Evolutionary conservation across 1,284 basidiomycete genomes (phyloP).

Genomic region (Sutorius eximius): DNA sequence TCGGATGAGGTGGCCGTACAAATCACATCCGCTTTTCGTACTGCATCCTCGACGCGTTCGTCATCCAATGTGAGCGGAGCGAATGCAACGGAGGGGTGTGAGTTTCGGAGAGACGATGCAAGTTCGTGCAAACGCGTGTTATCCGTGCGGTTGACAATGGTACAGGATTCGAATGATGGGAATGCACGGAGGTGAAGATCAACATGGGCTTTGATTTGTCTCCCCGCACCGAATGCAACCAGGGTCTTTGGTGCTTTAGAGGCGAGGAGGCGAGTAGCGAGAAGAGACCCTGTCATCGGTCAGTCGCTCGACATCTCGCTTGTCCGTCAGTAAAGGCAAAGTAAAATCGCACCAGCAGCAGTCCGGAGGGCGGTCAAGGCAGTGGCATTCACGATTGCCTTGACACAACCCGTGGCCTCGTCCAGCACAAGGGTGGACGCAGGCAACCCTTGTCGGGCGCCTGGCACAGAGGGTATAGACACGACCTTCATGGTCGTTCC

Average conservation of each 20-base stretch:
- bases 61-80: constrained; percentile 18
- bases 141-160: constrained; percentile 62
- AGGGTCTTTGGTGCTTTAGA: constrained; percentile 46
- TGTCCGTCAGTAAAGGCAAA: background rate
- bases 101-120: constrained; percentile 37
- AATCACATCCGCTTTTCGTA: constrained; percentile 54
- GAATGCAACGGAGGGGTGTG: constrained; percentile 44
- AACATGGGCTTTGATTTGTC: constrained; percentile 66
- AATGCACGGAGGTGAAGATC: constrained; percentile 61
- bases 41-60: constrained; percentile 19
- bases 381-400: constrained; percentile 75
- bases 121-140: constrained; percentile 55
- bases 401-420: constrained; percentile 62
- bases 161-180: constrained; percentile 53
- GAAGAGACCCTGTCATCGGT: constrained; percentile 60
- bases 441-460: constrained; percentile 59
- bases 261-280: constrained; percentile 60
- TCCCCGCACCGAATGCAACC: constrained; percentile 76
- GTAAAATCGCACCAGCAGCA: constrained; percentile 60
- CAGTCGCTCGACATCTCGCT: background rate
- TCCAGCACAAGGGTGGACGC: constrained; percentile 77
- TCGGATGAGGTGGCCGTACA: constrained; percentile 80
- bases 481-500: constrained; percentile 73
- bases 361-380: constrained; percentile 77
- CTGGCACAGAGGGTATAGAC: constrained; percentile 52